These are phyloP conservation scores for Coemansia reversa DNA, from an alignment of 192 early-diverging fungal species.

Conservation along the genomic window DNA sequence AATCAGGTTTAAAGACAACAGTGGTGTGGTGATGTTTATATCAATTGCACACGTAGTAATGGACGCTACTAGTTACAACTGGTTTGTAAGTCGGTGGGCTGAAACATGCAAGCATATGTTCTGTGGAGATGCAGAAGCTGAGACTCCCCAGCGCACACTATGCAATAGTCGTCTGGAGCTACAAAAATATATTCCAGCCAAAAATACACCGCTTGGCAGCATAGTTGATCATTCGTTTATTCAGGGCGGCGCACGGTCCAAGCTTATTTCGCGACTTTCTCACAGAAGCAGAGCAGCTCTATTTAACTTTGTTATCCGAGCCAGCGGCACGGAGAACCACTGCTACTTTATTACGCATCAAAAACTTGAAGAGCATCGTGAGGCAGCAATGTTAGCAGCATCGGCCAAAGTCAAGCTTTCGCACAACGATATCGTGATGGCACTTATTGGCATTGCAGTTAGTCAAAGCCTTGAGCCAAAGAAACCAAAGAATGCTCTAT, in stretches of 20 bases:
- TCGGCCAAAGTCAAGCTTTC: not conserved
- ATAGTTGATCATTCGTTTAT: not conserved
- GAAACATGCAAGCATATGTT: constrained; percentile 1
- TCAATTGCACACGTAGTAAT: constrained; percentile 8
- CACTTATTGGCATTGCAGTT: not conserved
- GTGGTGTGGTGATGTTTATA: constrained; percentile 17
- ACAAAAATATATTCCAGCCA: not conserved
- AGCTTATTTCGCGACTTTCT: constrained; percentile 1
- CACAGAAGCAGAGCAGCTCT: not conserved
- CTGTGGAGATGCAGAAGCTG: too few relatives aligned
- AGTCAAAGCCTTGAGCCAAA: not conserved
- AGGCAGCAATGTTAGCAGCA: too few relatives aligned
- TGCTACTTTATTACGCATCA: not conserved
- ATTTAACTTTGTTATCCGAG: too few relatives aligned
- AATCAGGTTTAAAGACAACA: constrained; percentile 7
- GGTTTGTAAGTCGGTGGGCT: constrained; percentile 20
- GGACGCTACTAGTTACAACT: constrained; percentile 1
- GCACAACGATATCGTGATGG: constrained; percentile 11
- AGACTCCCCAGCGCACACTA: not conserved
- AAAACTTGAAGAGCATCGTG: not conserved
- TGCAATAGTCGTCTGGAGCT: not conserved
- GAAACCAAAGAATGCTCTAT: not conserved
- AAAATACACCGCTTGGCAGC: not conserved
- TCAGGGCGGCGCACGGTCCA: not conserved
- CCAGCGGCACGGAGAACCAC: not conserved